Base-by-base conservation (phyloP, 352 stramenopile genomes). In the Elongisporangium prolatum region DNA sequence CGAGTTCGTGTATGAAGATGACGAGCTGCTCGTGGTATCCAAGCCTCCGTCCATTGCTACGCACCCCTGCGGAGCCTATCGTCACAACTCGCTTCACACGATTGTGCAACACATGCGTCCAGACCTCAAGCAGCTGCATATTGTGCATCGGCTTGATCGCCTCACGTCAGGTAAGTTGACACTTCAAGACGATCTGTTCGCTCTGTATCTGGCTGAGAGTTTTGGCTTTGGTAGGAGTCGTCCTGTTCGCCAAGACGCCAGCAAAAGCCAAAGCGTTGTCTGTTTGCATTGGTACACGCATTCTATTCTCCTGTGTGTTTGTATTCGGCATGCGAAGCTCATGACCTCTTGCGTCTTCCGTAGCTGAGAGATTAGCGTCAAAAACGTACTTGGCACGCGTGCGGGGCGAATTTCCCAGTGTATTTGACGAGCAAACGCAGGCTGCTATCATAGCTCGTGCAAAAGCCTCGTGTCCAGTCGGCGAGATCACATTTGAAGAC, bases 381-480 rank as follows among this genome's bases (percentile, higher is more conserved):
- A 99, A 99, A 67, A 91, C 89, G 37, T 99, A 99, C 68, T 71
- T 99, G 50, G 95, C 96, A 11, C 80, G 96, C 58, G 96, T 98
- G 7, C 76, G 72, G 34, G 96, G 96, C 2, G 61, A 84, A 52
- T 98, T 98, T 59, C 89, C 89, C 6, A 60, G 54, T 17, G 54
- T 61, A 14, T 65, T 83, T n/a, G 74, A 76, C 28, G 51, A 65
- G 22, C 54, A 63, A 38, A 57, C 60, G 16, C 55, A 88, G 70
- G 61, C 77, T 21, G 59, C 71, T 22, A 58, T 91, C 16, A 52
- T 74, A n/a, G 63, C 47, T 10, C 58, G 63, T 21, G 77, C 82
- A 6, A 59, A 68, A 40, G 48, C 64, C n/a, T 82, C 71, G 13
- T 92, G 82, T 53, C 13, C 67, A 2, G 72, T 67, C 7, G 86